These are phyloP conservation scores for Hypoxylon sp. DNA, from an alignment of 2,329 filamentous ascomycete genomes.

Conservation along the genomic window DNA sequence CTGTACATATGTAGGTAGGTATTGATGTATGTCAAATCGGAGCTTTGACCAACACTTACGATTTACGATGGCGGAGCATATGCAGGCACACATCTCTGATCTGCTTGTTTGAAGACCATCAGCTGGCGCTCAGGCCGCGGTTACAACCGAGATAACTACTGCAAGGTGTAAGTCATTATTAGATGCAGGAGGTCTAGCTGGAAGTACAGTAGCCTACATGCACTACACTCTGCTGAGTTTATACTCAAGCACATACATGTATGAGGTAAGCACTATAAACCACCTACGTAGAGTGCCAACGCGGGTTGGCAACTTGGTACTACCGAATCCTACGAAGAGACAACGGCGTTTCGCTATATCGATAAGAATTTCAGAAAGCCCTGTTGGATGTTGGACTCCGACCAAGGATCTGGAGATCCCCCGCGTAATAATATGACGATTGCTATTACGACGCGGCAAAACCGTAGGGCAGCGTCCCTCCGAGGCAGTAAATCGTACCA, in stretches of 20 bases:
- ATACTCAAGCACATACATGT: slow-evolving; percentile 14
- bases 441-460: slow-evolving; percentile 35
- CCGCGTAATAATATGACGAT: slow-evolving; percentile 46
- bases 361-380: slow-evolving; percentile 32
- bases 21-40: slow-evolving; percentile 6
- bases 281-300: slow-evolving; percentile 13
- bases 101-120: slow-evolving; percentile 9
- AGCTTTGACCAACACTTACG: slow-evolving; percentile 16
- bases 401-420: slow-evolving; percentile 39
- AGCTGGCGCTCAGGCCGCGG: slow-evolving; percentile 21
- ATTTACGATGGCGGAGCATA: slow-evolving; percentile 20
- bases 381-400: slow-evolving; percentile 23
- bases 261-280: slow-evolving; percentile 38
- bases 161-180: slow-evolving; percentile 22
- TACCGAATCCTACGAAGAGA: not conserved
- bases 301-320: slow-evolving; percentile 3
- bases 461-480: slow-evolving; percentile 17
- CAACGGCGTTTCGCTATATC: slow-evolving; percentile 20
- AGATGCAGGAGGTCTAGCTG: slow-evolving; percentile 25
- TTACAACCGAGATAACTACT: slow-evolving; percentile 30
- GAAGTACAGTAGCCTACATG: too few species aligned
- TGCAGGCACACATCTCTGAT: slow-evolving; percentile 38
- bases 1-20: too few species aligned
- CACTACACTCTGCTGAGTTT: slow-evolving; percentile 20
- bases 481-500: slow-evolving; percentile 7